Percentiles rank a stretch among this genome's conserved stretches.
Evolutionary conservation across 768 basidiomycete species (phyloP).

Genomic region (Phaeotremella skinneri): DNA sequence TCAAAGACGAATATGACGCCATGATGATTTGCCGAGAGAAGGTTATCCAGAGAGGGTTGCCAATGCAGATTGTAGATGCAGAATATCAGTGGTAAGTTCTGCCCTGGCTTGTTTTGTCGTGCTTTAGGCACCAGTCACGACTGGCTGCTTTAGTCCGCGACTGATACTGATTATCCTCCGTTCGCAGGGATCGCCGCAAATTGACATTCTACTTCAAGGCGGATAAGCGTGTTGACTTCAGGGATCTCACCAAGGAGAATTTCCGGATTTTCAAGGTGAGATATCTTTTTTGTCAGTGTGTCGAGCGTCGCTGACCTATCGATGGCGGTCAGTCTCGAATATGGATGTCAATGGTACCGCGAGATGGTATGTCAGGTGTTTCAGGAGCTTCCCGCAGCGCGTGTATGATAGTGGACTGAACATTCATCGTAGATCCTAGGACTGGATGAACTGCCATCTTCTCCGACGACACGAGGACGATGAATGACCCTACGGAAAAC

Average conservation of each 20-base stretch:
- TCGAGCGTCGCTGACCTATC: background rate
- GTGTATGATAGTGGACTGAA: background rate
- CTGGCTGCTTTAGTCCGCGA: slow-evolving; percentile 1
- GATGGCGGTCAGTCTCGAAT: slow-evolving; percentile 30
- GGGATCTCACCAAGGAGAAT: slow-evolving; percentile 90
- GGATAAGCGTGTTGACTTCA: slow-evolving; percentile 85
- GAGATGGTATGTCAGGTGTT: slow-evolving; percentile 32
- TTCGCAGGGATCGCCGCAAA: slow-evolving; percentile 97
- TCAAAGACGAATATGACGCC: slow-evolving; percentile 87
- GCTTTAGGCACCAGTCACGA: background rate
- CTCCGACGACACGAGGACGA: no score
- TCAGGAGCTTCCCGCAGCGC: background rate
- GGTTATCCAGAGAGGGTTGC: slow-evolving; percentile 86
- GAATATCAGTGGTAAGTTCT: slow-evolving; percentile 89
- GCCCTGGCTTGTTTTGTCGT: background rate
- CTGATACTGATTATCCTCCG: background rate
- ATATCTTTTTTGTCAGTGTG: background rate
- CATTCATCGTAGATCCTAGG: background rate
- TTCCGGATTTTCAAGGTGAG: slow-evolving; percentile 61
- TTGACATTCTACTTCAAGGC: slow-evolving; percentile 97
- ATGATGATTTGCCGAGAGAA: slow-evolving; percentile 86
- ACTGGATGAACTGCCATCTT: no score
- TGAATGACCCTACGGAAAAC: no score
- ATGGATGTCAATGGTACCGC: slow-evolving; percentile 45
- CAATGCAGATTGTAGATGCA: slow-evolving; percentile 98